Percentiles rank a stretch among this genome's conserved stretches.
These are phyloP conservation scores for Solanum infundibuliforme DNA, from an alignment of 257 asterid species.

Conservation along the genomic window DNA sequence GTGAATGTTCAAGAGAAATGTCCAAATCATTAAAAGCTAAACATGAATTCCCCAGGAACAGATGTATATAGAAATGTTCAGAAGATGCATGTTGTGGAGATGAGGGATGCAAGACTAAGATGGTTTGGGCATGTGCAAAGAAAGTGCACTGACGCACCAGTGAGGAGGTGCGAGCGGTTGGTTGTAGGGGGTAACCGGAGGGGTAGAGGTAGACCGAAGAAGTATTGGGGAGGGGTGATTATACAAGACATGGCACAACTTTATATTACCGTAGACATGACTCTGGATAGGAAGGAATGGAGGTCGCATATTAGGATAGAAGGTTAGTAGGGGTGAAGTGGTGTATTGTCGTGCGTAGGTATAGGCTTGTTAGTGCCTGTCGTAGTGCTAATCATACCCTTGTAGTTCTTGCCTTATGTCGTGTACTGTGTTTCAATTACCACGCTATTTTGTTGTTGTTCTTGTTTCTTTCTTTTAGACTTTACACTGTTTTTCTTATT, in stretches of 20 bases:
- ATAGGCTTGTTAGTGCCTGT: not conserved
- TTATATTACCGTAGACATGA: not conserved
- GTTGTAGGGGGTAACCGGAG: not conserved
- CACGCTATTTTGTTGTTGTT: not conserved
- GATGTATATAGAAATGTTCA: not conserved
- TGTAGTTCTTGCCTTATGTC: not conserved
- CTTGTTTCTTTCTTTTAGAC: not conserved
- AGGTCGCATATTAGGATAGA: not conserved
- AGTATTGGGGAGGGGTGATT: not conserved
- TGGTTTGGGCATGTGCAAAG: not conserved
- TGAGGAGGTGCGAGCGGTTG: not conserved
- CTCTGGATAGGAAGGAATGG: not conserved
- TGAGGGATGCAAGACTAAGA: too few species aligned
- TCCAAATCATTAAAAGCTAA: not conserved
- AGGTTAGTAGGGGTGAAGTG: not conserved
- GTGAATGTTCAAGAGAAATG: not conserved
- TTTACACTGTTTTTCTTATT: not conserved
- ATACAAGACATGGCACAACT: not conserved
- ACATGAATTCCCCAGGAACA: not conserved
- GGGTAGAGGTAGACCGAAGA: not conserved
- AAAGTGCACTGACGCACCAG: not conserved
- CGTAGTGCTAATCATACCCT: not conserved
- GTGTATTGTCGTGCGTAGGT: not conserved
- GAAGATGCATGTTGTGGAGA: not conserved
- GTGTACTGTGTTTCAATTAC: not conserved